Evolutionary conservation across 2,329 filamentous ascomycete species (phyloP).

Genomic region (Talaromyces sp.): DNA sequence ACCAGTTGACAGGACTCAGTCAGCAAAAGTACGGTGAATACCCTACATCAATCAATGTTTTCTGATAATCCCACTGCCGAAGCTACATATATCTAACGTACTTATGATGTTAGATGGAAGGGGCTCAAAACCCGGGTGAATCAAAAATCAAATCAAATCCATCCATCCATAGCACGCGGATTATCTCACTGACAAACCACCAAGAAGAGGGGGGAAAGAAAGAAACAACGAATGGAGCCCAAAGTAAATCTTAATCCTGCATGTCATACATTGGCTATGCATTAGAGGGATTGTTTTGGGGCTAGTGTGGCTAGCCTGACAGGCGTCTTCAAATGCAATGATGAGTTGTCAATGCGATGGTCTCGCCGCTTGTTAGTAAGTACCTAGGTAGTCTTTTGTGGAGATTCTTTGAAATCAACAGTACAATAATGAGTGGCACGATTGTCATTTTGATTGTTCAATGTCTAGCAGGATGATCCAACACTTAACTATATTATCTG

Average conservation of each 20-base stretch:
- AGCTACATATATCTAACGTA: background rate
- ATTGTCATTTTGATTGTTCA: no score
- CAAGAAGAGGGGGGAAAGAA: background rate
- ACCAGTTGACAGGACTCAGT: background rate
- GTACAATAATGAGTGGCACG: background rate
- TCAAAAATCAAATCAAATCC: no score
- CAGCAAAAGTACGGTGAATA: background rate
- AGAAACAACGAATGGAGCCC: background rate
- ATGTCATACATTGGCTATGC: slow-evolving; percentile 8
- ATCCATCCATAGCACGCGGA: no score
- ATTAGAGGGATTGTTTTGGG: slow-evolving; percentile 5
- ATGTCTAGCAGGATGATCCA: no score
- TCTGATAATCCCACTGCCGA: background rate
- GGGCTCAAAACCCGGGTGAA: background rate
- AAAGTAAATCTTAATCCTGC: slow-evolving; percentile 1
- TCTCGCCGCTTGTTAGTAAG: slow-evolving; percentile 42
- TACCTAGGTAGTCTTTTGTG: background rate
- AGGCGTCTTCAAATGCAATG: slow-evolving; percentile 58
- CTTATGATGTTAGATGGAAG: no score
- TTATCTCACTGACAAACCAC: no score
- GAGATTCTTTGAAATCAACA: background rate
- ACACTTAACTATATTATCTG: no score
- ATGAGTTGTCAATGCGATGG: slow-evolving; percentile 68
- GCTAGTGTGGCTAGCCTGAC: slow-evolving; percentile 17
- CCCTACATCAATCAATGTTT: background rate